Evolutionary conservation across 78 protist species (phyloP), one percentile per base, ranked within the genome.

Genomic region (Dictyostelium purpureum): DNA sequence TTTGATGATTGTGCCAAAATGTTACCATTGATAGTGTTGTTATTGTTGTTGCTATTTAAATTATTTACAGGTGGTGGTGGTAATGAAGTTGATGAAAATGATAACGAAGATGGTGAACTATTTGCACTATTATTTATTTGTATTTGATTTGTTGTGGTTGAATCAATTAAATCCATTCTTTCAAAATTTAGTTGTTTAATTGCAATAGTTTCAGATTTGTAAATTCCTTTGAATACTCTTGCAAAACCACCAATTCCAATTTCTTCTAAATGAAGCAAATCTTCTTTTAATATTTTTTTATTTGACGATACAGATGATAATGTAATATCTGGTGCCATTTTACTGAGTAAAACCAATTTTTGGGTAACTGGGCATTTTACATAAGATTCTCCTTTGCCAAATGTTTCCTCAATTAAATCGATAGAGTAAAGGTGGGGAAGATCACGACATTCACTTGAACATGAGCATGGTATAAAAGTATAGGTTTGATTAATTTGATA

Each of bases 191-290:
- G 33, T 35, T 85, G 80, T 47, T 85, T 85, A 42, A 85, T 47
- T 33, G 92, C 92, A 1, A 85, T 82, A 1, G 40, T 18, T 43
- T 73, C 63, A 12, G 75, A 75, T 35, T 76, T 74, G 21, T 38
- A 63, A 19, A 26, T n/a, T 2, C 75, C 89, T 56, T 42, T 81
- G 14, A 40, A 88, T 1, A 88, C 88, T n/a, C 61, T 77, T 18
- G 77, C 61, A 47, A 66, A 88, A 10, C 85, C 94, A n/a, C 94
- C 94, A 5, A 59, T n/a, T 21, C 88, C 94, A 45, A 88, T 76
- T 52, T 85, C 79, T 14, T 73, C 92, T 35, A 71, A 26, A 51
- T 40, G 14, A 10, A 28, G 11, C 9, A 85, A 16, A 19, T 85
- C 92, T 16, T 85, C 92, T 28, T 57, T 56, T 11, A 16, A 10